These are phyloP conservation scores for Chaetoceros muelleri DNA, from an alignment of 108 stramenopile genomes.

Conservation along the genomic window DNA sequence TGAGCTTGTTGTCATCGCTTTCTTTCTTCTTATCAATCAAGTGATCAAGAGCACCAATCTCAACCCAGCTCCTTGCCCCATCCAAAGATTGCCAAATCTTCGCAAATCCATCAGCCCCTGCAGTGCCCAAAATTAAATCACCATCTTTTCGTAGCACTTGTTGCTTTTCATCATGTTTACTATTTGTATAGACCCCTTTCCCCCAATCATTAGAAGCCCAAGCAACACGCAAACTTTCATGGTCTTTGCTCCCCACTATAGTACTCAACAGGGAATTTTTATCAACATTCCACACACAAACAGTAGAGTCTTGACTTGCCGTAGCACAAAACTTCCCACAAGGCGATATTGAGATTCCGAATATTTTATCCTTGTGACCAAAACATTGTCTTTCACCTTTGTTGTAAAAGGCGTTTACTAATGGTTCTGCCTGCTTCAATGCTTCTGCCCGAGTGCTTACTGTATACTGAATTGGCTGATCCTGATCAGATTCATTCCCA, in stretches of 20 bases:
- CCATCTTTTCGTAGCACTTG: constrained; percentile 1
- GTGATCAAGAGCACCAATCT: not conserved
- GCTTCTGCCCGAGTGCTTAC: not conserved
- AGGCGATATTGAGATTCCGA: constrained; percentile 50
- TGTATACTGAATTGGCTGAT: not conserved
- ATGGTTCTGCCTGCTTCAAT: not conserved
- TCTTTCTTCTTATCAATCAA: not conserved
- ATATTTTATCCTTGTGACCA: constrained; percentile 67
- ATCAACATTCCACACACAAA: constrained; percentile 51
- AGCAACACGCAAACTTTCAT: constrained; percentile 70
- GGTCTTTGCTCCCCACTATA: constrained; percentile 33
- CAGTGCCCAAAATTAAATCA: constrained; percentile 14
- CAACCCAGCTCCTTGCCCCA: not conserved
- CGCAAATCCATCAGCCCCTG: constrained; percentile 68
- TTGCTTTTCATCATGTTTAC: not conserved
- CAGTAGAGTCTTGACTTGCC: constrained; percentile 71
- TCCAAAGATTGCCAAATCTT: constrained; percentile 33
- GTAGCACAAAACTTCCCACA: constrained; percentile 63
- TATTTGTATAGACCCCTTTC: not conserved
- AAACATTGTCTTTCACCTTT: constrained; percentile 37
- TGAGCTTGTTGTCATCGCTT: not conserved
- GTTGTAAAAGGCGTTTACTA: not conserved
- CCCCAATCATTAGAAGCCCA: constrained; percentile 41
- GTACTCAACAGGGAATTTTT: constrained; percentile 38
- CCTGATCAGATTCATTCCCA: not conserved